Conservation (phyloP, 1,139 yeast genomes). For the Hansenula sp. region DNA sequence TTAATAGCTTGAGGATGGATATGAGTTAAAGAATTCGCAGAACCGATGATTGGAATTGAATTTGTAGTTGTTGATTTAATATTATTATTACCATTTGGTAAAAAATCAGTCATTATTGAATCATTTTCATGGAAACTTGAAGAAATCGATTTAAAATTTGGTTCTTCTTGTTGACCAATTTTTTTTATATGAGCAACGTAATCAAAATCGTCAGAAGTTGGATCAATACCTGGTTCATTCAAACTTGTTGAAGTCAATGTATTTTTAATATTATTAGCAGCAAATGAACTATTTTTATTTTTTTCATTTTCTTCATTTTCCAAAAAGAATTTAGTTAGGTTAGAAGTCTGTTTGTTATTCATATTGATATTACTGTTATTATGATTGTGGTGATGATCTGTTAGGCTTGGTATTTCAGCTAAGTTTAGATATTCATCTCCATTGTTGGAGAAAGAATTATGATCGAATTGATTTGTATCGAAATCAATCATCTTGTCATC, state of each 20-base stretch:
- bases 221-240: slow-evolving; percentile 23
- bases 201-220: slow-evolving; percentile 55
- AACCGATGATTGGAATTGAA: neutral
- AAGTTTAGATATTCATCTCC: slow-evolving; percentile 21
- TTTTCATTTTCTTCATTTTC: slow-evolving; percentile 5
- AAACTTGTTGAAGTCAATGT: too few species aligned
- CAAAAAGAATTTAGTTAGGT: slow-evolving; percentile 19
- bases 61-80: slow-evolving; percentile 2
- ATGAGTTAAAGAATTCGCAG: neutral
- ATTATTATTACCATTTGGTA: neutral
- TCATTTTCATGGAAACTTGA: slow-evolving; percentile 3
- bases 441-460: neutral
- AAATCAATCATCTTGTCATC: slow-evolving; percentile 1
- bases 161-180: slow-evolving; percentile 41
- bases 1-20: slow-evolving; percentile 1
- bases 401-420: slow-evolving; percentile 8
- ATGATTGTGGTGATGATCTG: neutral
- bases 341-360: slow-evolving; percentile 12
- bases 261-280: too few species aligned
- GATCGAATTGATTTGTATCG: neutral
- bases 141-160: slow-evolving; percentile 3
- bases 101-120: slow-evolving; percentile 1
- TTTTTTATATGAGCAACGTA: slow-evolving; percentile 64
- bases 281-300: neutral
- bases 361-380: slow-evolving; percentile 5